Evolutionary conservation across 2,329 filamentous ascomycete genomes (phyloP).

Genomic region (Diplocarpon rosae): DNA sequence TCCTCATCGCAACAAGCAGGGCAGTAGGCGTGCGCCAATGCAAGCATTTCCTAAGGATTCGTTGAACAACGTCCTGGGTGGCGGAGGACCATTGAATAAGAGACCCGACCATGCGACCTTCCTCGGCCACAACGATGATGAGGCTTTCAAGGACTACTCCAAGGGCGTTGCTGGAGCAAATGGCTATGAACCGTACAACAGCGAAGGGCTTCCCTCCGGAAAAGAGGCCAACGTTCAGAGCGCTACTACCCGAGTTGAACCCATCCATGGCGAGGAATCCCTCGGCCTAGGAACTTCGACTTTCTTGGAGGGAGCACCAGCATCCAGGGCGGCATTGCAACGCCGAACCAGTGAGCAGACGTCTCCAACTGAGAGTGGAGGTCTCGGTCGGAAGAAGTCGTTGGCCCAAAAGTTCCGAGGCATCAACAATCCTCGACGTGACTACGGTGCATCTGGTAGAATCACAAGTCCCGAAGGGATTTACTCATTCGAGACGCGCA

Average conservation of each 20-base stretch:
- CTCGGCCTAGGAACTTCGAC: slow-evolving; percentile 86
- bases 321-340: slow-evolving; percentile 67
- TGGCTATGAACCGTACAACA: slow-evolving; percentile 32
- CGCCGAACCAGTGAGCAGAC: slow-evolving; percentile 60
- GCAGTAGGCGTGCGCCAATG: slow-evolving; percentile 79
- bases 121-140: slow-evolving; percentile 67
- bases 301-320: slow-evolving; percentile 88
- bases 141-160: slow-evolving; percentile 76
- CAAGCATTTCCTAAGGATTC: slow-evolving; percentile 90
- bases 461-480: slow-evolving; percentile 43
- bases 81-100: slow-evolving; percentile 71
- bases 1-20: slow-evolving; percentile 82
- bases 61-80: slow-evolving; percentile 83
- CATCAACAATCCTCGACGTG: slow-evolving; percentile 61
- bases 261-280: slow-evolving; percentile 74
- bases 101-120: slow-evolving; percentile 80
- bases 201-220: slow-evolving; percentile 29
- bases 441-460: slow-evolving; percentile 47
- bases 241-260: slow-evolving; percentile 52
- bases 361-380: slow-evolving; percentile 38
- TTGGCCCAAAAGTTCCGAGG: slow-evolving; percentile 83
- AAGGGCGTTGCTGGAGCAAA: slow-evolving; percentile 28
- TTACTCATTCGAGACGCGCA: slow-evolving; percentile 28
- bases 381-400: slow-evolving; percentile 84
- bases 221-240: slow-evolving; percentile 46